phyloP scores from a whole-genome alignment of 2,329 filamentous ascomycete species.

The Byssothecium circinans region DNA sequence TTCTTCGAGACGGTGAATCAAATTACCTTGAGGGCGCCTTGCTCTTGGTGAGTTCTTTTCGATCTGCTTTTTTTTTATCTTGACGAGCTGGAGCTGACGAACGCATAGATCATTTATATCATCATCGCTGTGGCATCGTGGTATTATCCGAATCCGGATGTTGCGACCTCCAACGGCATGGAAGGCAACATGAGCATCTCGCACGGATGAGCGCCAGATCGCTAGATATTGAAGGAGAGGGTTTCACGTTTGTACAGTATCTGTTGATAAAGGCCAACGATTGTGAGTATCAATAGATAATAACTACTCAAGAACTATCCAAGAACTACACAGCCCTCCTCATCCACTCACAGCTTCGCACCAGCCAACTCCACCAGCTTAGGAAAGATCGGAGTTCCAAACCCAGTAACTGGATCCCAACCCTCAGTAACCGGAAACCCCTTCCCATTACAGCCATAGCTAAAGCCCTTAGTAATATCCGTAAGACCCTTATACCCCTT shows the following conservation, averaged over 20 bases:
- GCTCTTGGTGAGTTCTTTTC: slow-evolving; percentile 56
- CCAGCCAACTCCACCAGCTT: slow-evolving; percentile 27
- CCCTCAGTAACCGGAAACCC: slow-evolving; percentile 40
- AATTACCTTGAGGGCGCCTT: slow-evolving; percentile 88
- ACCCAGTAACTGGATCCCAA: slow-evolving; percentile 45
- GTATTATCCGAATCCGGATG: slow-evolving; percentile 60
- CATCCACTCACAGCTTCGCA: background rate
- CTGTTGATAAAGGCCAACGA: too few species aligned
- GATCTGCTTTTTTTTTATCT: background rate
- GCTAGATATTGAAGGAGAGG: too few species aligned
- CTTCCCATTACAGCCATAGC: slow-evolving; percentile 43
- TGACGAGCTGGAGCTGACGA: slow-evolving; percentile 1
- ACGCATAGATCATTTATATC: slow-evolving; percentile 57
- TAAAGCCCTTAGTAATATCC: slow-evolving; percentile 48
- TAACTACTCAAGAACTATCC: too few species aligned
- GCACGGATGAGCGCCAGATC: too few species aligned
- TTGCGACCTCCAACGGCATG: slow-evolving; percentile 27
- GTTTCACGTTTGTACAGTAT: too few species aligned
- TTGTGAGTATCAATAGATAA: too few species aligned
- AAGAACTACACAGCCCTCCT: too few species aligned
- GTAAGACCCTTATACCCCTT: slow-evolving; percentile 51
- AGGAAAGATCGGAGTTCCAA: slow-evolving; percentile 36
- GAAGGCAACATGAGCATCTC: slow-evolving; percentile 1
- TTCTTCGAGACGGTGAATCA: slow-evolving; percentile 82
- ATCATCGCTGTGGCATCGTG: slow-evolving; percentile 63